These are phyloP conservation scores for Colletotrichum coccodes DNA, from an alignment of 2,329 filamentous ascomycete genomes.

Conservation along the genomic window DNA sequence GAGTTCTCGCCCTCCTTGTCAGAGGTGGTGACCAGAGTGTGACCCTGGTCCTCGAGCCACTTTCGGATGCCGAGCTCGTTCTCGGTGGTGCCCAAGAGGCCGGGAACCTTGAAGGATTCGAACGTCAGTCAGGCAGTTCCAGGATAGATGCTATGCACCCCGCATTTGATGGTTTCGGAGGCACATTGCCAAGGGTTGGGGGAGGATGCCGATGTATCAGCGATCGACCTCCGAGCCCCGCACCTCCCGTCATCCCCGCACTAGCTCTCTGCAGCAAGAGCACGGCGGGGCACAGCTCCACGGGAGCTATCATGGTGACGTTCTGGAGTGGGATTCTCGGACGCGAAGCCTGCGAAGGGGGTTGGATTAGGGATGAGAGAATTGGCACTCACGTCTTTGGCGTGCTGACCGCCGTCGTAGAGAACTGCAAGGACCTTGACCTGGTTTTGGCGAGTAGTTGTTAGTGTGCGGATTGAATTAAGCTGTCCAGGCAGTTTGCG, in stretches of 20 bases:
- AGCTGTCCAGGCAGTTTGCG: slow-evolving; percentile 46
- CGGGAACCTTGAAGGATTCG: slow-evolving; percentile 67
- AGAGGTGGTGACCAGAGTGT: slow-evolving; percentile 95
- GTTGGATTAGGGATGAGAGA: neutral
- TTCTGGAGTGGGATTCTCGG: neutral
- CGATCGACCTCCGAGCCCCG: slow-evolving; percentile 33
- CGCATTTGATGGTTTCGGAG: slow-evolving; percentile 28
- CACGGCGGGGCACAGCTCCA: slow-evolving; percentile 26
- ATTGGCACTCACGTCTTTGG: slow-evolving; percentile 75
- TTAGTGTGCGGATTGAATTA: slow-evolving; percentile 70
- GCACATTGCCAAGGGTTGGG: slow-evolving; percentile 17
- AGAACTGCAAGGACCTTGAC: slow-evolving; percentile 95
- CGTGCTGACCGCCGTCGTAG: slow-evolving; percentile 92
- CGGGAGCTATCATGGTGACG: slow-evolving; percentile 29
- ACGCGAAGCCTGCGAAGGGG: neutral
- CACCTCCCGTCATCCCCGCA: slow-evolving; percentile 32
- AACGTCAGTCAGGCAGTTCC: slow-evolving; percentile 13
- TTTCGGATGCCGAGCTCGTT: slow-evolving; percentile 97
- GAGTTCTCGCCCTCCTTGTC: slow-evolving; percentile 97
- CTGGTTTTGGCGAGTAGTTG: slow-evolving; percentile 61
- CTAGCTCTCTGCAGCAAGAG: slow-evolving; percentile 10
- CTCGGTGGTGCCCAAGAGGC: slow-evolving; percentile 93
- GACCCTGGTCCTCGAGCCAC: slow-evolving; percentile 97
- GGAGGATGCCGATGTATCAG: slow-evolving; percentile 34
- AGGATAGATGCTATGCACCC: slow-evolving; percentile 26